phyloP scores from a whole-genome alignment of 1,284 basidiomycete genomes.

The Phellopilus nigrolimitatus region DNA sequence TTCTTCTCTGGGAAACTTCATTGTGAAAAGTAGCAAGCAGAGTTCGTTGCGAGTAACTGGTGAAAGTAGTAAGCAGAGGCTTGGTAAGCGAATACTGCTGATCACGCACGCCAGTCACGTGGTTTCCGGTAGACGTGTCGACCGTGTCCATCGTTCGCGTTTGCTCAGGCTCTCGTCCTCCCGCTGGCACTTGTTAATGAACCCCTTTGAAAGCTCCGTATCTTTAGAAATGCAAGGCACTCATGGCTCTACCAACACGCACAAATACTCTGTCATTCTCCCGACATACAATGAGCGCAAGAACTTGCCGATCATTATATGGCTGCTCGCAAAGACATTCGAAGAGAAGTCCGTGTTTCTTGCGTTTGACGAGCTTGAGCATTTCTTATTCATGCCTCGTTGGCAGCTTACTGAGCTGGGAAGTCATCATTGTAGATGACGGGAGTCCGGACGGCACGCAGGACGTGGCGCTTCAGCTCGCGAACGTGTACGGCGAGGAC shows the following conservation, averaged over 20 bases:
- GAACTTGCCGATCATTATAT: constrained; percentile 84
- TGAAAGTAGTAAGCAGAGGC: no score
- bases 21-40: no score
- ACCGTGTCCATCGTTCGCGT: no score
- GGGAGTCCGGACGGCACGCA: constrained; percentile 90
- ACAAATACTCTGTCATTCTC: constrained; percentile 86
- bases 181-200: constrained; percentile 38
- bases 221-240: constrained; percentile 62
- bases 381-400: background rate
- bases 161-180: no score
- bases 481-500: constrained; percentile 76
- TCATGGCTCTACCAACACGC: constrained; percentile 48
- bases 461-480: constrained; percentile 78
- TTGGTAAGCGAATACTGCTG: no score
- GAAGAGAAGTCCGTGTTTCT: constrained; percentile 56
- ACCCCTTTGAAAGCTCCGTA: constrained; percentile 53
- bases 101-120: no score
- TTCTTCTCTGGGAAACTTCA: no score
- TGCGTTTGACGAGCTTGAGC: background rate
- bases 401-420: constrained; percentile 59
- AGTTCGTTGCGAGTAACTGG: no score
- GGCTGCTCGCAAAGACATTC: constrained; percentile 76
- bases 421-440: constrained; percentile 88
- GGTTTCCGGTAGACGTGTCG: no score
- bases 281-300: constrained; percentile 93